Evolutionary conservation across 306 rosid genomes (phyloP).

Genomic region (Myrica gale): DNA sequence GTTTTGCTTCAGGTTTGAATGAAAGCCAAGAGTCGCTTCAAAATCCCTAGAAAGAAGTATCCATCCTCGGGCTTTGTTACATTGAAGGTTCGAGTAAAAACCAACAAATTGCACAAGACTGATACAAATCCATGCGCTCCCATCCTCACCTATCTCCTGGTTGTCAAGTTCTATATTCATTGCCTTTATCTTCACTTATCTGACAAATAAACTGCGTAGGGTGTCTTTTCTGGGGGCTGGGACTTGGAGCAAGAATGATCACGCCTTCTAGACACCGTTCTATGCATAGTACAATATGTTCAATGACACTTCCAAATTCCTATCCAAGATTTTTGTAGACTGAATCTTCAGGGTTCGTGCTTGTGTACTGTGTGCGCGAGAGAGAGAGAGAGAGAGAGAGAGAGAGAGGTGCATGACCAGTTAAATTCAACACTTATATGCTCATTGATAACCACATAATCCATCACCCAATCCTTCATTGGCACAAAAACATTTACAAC

Average conservation of each 20-base stretch:
- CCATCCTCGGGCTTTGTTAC: background rate
- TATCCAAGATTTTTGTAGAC: background rate
- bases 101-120: too few relatives aligned
- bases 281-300: background rate
- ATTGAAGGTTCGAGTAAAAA: background rate
- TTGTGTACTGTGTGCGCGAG: background rate
- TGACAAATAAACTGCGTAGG: background rate
- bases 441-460: background rate
- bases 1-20: background rate
- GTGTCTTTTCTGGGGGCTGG: background rate
- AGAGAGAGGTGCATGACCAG: background rate
- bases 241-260: background rate
- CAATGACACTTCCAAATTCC: background rate
- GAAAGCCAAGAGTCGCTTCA: background rate
- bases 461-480: background rate
- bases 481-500: slow-evolving; percentile 14
- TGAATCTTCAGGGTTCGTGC: background rate
- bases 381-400: background rate
- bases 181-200: too few relatives aligned
- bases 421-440: background rate
- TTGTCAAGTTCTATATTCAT: background rate
- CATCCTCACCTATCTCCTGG: background rate
- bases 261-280: background rate
- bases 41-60: background rate
- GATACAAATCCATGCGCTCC: background rate